Conservation (phyloP, 306 rosid species). For the Abrus precatorius region DNA sequence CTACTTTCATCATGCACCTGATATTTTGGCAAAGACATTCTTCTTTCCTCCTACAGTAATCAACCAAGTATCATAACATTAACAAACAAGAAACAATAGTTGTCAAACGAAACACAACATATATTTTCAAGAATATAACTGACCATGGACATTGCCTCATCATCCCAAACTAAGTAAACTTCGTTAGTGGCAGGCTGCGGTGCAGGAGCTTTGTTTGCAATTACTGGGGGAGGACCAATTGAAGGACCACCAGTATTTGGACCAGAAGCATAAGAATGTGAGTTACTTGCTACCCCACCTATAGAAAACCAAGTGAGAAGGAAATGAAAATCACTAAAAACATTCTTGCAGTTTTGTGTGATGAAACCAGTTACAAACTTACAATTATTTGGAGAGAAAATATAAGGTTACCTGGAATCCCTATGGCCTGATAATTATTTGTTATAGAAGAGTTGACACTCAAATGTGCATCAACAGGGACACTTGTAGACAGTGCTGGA, state of each 20-base stretch:
- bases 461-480: constrained; percentile 62
- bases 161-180: constrained; percentile 99
- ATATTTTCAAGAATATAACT: constrained; percentile 47
- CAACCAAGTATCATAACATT: constrained; percentile 41
- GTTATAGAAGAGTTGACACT: constrained; percentile 60
- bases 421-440: constrained; percentile 58
- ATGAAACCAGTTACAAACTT: constrained; percentile 15
- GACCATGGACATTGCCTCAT: constrained; percentile 99
- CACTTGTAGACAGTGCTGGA: constrained; percentile 54
- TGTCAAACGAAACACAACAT: constrained; percentile 16
- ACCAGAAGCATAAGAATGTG: constrained; percentile 97
- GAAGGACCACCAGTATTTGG: constrained; percentile 99
- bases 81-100: constrained; percentile 35
- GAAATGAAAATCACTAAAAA: constrained; percentile 41
- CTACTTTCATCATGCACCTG: constrained; percentile 99
- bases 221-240: constrained; percentile 99
- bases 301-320: constrained; percentile 36
- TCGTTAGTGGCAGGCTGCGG: constrained; percentile 89
- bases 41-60: constrained; percentile 93
- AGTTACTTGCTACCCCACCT: constrained; percentile 72
- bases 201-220: constrained; percentile 87
- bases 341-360: background rate
- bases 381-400: constrained; percentile 9
- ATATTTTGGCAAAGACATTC: constrained; percentile 89
- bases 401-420: constrained; percentile 62